These are phyloP conservation scores for Suhomyces vadensis DNA, from an alignment of 805 yeast species.

Conservation along the genomic window DNA sequence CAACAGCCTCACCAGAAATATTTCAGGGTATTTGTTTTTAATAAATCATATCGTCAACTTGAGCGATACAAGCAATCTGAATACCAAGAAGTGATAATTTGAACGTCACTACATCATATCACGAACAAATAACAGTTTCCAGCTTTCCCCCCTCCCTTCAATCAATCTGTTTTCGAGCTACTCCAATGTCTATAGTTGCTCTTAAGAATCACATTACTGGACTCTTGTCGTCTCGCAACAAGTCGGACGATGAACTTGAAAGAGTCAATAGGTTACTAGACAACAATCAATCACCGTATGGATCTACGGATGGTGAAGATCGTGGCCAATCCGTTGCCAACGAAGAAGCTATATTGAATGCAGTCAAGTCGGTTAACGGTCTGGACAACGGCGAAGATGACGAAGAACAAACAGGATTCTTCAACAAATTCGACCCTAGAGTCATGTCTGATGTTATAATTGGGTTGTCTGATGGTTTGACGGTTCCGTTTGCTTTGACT, in stretches of 20 bases:
- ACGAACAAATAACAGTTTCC: too few species aligned
- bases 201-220: constrained; percentile 36
- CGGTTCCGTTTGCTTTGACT: constrained; percentile 98
- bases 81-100: too few species aligned
- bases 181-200: constrained; percentile 33
- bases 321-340: constrained; percentile 36
- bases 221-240: constrained; percentile 22
- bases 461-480: constrained; percentile 92
- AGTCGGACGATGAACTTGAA: constrained; percentile 33
- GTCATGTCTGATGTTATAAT: constrained; percentile 91
- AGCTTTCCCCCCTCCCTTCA: neutral
- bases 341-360: constrained; percentile 38
- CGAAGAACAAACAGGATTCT: constrained; percentile 36
- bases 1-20: too few species aligned
- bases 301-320: constrained; percentile 32
- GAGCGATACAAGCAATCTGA: too few species aligned
- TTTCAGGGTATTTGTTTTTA: too few species aligned
- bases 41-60: too few species aligned
- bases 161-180: neutral
- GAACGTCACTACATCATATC: too few species aligned
- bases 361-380: constrained; percentile 26
- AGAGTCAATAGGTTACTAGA: constrained; percentile 33
- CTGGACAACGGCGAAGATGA: constrained; percentile 24
- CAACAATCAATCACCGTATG: constrained; percentile 38
- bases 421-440: constrained; percentile 76